These are phyloP conservation scores for Geotrichum klebahnii DNA, from an alignment of 1,139 yeast genomes.

Conservation along the genomic window DNA sequence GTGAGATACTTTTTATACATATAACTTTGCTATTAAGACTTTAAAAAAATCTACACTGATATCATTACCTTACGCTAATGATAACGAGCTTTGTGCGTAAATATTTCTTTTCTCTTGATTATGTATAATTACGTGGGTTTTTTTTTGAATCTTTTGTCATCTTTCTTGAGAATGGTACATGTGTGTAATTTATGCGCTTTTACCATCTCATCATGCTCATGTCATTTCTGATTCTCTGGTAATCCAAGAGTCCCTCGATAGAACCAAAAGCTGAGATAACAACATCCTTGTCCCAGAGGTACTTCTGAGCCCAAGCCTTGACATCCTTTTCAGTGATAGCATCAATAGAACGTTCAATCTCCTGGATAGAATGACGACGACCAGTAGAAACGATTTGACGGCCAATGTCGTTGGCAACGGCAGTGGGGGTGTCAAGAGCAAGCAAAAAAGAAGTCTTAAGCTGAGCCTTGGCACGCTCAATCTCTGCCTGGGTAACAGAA, in stretches of 20 bases:
- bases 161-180: no score
- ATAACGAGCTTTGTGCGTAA: no score
- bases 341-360: conserved; percentile 80
- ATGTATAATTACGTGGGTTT: background rate
- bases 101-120: conserved; percentile 6
- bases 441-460: conserved; percentile 85
- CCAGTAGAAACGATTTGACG: conserved; percentile 96
- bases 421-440: conserved; percentile 90
- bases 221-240: conserved; percentile 48
- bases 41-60: no score
- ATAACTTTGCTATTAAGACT: no score
- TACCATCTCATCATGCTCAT: conserved; percentile 33
- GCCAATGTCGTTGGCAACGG: conserved; percentile 96
- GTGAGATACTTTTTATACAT: no score
- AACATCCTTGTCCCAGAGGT: conserved; percentile 71
- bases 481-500: conserved; percentile 82
- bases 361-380: conserved; percentile 82
- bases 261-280: conserved; percentile 91
- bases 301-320: conserved; percentile 81
- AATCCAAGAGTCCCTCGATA: conserved; percentile 58
- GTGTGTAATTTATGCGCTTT: no score
- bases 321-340: conserved; percentile 75
- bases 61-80: no score
- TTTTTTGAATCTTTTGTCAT: background rate
- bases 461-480: conserved; percentile 90